These are phyloP conservation scores for Lyophyllum decastes DNA, from an alignment of 768 basidiomycete genomes.

Conservation along the genomic window DNA sequence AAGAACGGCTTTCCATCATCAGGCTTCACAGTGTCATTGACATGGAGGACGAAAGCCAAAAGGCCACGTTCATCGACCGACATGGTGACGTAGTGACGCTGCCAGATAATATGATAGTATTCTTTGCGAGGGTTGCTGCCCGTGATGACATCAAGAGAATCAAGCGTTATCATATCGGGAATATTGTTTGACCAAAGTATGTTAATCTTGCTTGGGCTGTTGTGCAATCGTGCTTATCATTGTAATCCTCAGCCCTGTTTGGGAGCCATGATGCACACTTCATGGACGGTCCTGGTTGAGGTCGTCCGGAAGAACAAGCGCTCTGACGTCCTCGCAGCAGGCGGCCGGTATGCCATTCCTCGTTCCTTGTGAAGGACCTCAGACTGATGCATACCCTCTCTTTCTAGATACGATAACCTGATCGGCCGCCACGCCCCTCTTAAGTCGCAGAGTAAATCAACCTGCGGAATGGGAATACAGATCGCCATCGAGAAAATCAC, in stretches of 20 bases:
- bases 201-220: constrained; percentile 22
- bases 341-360: constrained; percentile 60
- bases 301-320: constrained; percentile 68
- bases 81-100: constrained; percentile 79
- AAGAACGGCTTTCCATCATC: constrained; percentile 79
- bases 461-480: constrained; percentile 74
- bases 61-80: constrained; percentile 77
- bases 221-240: neutral
- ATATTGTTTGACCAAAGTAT: constrained; percentile 71
- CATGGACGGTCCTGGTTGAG: constrained; percentile 78
- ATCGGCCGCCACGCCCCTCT: constrained; percentile 61
- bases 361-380: neutral
- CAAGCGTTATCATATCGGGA: constrained; percentile 80
- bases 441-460: constrained; percentile 51
- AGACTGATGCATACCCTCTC: neutral
- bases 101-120: constrained; percentile 70
- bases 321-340: constrained; percentile 74
- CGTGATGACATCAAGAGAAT: constrained; percentile 65
- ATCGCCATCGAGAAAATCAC: constrained; percentile 82
- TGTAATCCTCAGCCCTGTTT: constrained; percentile 57
- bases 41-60: constrained; percentile 66
- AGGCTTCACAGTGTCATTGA: constrained; percentile 89
- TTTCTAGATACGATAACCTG: constrained; percentile 67
- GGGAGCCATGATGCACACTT: constrained; percentile 65
- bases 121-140: constrained; percentile 85